A percentile compares a stretch with the other conserved stretches of the same genome.
phyloP scores from a whole-genome alignment of 257 asterid genomes.

The Mentha longifolia region DNA sequence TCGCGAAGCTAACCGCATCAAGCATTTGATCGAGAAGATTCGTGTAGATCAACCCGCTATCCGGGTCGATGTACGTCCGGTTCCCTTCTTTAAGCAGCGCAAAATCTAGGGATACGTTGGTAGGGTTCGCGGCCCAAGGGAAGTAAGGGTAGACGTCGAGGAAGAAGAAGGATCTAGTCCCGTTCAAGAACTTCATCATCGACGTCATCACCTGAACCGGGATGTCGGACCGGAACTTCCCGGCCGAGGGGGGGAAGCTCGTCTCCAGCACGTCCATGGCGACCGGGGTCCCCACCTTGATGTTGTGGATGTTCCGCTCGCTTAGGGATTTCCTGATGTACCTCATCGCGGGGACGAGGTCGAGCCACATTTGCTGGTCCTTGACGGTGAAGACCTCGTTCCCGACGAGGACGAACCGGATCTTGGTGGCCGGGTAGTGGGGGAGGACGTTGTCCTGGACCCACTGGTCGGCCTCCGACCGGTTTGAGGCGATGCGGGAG shows the following conservation, averaged over 20 bases:
- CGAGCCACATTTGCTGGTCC: constrained; percentile 45
- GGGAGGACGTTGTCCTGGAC: constrained; percentile 55
- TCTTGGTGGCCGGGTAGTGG: constrained; percentile 56
- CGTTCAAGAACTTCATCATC: constrained; percentile 54
- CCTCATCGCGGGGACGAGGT: constrained; percentile 73
- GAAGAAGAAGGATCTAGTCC: constrained; percentile 58
- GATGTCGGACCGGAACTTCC: constrained; percentile 56
- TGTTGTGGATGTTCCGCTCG: constrained; percentile 52
- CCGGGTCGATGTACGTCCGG: constrained; percentile 44
- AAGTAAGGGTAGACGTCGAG: constrained; percentile 64
- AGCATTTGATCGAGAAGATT: constrained; percentile 79
- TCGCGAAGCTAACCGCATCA: constrained; percentile 62
- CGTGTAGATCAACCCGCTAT: constrained; percentile 55
- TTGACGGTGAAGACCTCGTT: constrained; percentile 60
- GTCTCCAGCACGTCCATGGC: constrained; percentile 69
- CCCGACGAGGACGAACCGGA: constrained; percentile 67
- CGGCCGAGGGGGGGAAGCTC: constrained; percentile 73
- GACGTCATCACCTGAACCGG: constrained; percentile 47
- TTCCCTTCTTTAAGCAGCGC: constrained; percentile 52
- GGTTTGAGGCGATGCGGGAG: constrained; percentile 55
- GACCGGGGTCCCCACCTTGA: constrained; percentile 71
- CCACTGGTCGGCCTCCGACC: constrained; percentile 58
- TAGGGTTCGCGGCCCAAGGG: constrained; percentile 59
- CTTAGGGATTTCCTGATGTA: constrained; percentile 48
- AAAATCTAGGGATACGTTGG: constrained; percentile 45